Conservation (phyloP, 495 filamentous ascomycete genomes). For the Evansstolkia leycettana region DNA sequence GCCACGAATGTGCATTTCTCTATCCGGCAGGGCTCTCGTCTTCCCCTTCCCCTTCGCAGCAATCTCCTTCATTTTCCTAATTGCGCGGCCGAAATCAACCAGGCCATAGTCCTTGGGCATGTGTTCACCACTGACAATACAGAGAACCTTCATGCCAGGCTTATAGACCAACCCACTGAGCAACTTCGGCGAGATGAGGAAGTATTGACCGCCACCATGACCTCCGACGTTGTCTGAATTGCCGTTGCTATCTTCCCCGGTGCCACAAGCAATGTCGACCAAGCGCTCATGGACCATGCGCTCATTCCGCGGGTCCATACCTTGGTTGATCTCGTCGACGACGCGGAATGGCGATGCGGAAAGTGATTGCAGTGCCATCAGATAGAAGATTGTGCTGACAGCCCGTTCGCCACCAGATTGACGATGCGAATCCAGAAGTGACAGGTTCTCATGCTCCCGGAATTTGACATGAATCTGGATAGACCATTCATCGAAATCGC, state of each 20-base stretch:
- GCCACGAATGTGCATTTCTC: slow-evolving; percentile 2
- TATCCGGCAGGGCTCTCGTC: neutral
- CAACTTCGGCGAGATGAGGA: slow-evolving; percentile 98
- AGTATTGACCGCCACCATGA: slow-evolving; percentile 51
- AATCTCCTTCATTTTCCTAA: slow-evolving; percentile 20
- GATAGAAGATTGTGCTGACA: slow-evolving; percentile 96
- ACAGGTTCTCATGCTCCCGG: slow-evolving; percentile 72
- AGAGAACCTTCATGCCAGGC: slow-evolving; percentile 80
- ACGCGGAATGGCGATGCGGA: slow-evolving; percentile 97
- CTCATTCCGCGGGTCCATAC: slow-evolving; percentile 98
- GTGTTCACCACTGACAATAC: slow-evolving; percentile 85
- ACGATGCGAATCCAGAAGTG: slow-evolving; percentile 76
- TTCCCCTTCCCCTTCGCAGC: slow-evolving; percentile 8
- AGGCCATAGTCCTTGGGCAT: slow-evolving; percentile 48
- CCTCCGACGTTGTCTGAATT: slow-evolving; percentile 12
- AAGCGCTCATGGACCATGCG: slow-evolving; percentile 94
- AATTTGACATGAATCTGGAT: slow-evolving; percentile 93
- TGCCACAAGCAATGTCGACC: slow-evolving; percentile 78
- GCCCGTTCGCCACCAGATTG: slow-evolving; percentile 95
- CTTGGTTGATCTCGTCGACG: slow-evolving; percentile 98
- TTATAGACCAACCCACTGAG: slow-evolving; percentile 77
- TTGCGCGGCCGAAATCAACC: slow-evolving; percentile 21
- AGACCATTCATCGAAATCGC: slow-evolving; percentile 83
- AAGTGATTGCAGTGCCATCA: slow-evolving; percentile 93
- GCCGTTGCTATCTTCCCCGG: slow-evolving; percentile 6